Evolutionary conservation across 805 yeast genomes (phyloP).

Genomic region (Myxozyma sirexii): DNA sequence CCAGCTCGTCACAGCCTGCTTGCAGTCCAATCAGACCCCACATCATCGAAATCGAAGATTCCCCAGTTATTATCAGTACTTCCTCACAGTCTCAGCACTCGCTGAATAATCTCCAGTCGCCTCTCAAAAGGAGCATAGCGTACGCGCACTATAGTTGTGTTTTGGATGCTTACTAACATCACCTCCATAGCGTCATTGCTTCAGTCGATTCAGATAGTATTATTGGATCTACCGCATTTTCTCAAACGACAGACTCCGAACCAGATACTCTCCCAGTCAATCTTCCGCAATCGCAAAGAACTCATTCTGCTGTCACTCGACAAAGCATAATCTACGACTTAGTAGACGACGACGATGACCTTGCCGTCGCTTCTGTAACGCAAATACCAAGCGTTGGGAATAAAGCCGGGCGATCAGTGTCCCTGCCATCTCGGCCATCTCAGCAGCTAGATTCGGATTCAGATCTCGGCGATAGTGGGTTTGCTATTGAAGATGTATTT

Average conservation of each 20-base stretch:
- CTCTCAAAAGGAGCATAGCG: not conserved
- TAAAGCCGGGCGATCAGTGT: not conserved
- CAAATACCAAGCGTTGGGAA: not conserved
- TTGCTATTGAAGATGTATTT: not conserved
- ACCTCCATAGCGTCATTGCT: not conserved
- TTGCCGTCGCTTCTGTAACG: not conserved
- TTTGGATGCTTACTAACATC: not conserved
- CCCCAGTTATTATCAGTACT: constrained; percentile 6
- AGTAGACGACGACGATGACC: not conserved
- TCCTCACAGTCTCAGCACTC: not conserved
- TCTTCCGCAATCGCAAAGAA: not conserved
- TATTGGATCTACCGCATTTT: not conserved
- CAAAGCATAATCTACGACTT: not conserved
- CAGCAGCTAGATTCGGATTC: not conserved
- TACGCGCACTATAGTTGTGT: not conserved
- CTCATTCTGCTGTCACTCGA: not conserved
- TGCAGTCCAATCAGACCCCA: not conserved
- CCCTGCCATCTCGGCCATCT: not conserved
- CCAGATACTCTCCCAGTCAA: too few relatives aligned
- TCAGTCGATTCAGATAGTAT: too few relatives aligned
- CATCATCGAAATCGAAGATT: constrained; percentile 13
- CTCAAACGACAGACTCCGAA: too few relatives aligned
- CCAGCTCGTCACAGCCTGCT: not conserved
- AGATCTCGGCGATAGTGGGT: not conserved
- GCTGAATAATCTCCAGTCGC: too few relatives aligned